Evolutionary conservation across 768 basidiomycete species (phyloP), one percentile per base, ranked within the genome.

Genomic region (Myochromella boudieri): DNA sequence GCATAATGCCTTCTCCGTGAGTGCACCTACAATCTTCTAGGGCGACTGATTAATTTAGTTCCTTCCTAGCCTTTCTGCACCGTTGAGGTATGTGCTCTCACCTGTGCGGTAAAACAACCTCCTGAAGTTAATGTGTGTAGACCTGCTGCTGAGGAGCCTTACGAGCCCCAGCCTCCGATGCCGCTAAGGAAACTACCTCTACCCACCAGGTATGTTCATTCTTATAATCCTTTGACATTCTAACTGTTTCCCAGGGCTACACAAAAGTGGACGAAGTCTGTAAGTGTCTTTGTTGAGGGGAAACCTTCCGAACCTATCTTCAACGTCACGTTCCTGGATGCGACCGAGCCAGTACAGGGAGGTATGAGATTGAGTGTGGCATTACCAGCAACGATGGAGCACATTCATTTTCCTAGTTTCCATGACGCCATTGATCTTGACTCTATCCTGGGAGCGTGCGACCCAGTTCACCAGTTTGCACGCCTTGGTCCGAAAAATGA

Each of bases 191-290:
- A 49, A 37, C 53, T 53, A 15, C 53, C 49, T 9, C 47, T 44
- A 31, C 51, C 42, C 9, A n/a, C n/a, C n/a, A 56, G 58, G 69
- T 67, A 50, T 22, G 43, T 18, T 38, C 42, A 33, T 22, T 8
- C 18, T 25, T 22, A 25, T n/a, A 8, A 38, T 25, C 10, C 34
- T 18, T 21, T 4, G 1, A n/a, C 4, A 14, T 44, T 37, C 49
- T 60, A 1, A 61, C 29, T 4, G 31, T 18, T 29, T 41, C 32
- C 1, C 45, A 85, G 84, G 52, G 77, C 81, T 31, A 69, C 68
- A 17, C 81, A 80, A 58, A 77, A 77, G 43, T 88, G 79, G 79
- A 80, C 71, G 52, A 87, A 87, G 86, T 65, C 70, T 28, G 85
- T 84, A 18, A 65, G 76, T 17, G 65, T 87, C 22, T 70, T 72